A percentile compares a stretch with the other conserved stretches of the same genome.
Conservation (phyloP, 2,329 filamentous ascomycete genomes). For the Lasiodiplodia citricola region DNA sequence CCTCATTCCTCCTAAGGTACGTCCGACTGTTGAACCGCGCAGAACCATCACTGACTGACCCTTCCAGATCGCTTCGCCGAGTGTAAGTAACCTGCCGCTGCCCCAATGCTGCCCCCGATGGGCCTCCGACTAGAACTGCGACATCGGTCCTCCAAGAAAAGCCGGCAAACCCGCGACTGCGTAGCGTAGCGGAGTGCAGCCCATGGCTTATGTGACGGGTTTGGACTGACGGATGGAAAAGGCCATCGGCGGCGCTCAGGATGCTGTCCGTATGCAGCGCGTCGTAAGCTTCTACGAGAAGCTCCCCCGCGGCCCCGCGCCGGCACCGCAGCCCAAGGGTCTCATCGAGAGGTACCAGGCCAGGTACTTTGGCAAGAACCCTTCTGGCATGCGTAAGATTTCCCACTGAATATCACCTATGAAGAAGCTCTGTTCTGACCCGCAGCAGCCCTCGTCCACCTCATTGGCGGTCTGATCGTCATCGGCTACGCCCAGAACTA, state of each 20-base stretch:
- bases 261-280: constrained; percentile 96
- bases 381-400: constrained; percentile 81
- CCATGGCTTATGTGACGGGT: constrained; percentile 28
- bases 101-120: neutral
- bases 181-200: neutral
- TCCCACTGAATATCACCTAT: constrained; percentile 27
- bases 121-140: neutral
- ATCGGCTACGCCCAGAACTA: constrained; percentile 97
- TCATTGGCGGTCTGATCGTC: constrained; percentile 75
- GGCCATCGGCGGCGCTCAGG: constrained; percentile 93
- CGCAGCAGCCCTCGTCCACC: constrained; percentile 79
- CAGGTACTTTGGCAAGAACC: constrained; percentile 92
- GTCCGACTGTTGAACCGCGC: constrained; percentile 34
- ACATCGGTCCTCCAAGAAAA: constrained; percentile 18
- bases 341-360: constrained; percentile 85
- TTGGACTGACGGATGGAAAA: constrained; percentile 50
- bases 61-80: constrained; percentile 77
- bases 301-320: constrained; percentile 89
- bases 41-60: constrained; percentile 43
- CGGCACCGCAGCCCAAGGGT: constrained; percentile 80
- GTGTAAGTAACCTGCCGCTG: constrained; percentile 63
- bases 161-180: neutral
- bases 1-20: constrained; percentile 98
- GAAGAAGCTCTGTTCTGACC: constrained; percentile 26
- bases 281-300: constrained; percentile 99